Conservation (phyloP, 345 rosid genomes). For the Citrus mangshanensis region DNA sequence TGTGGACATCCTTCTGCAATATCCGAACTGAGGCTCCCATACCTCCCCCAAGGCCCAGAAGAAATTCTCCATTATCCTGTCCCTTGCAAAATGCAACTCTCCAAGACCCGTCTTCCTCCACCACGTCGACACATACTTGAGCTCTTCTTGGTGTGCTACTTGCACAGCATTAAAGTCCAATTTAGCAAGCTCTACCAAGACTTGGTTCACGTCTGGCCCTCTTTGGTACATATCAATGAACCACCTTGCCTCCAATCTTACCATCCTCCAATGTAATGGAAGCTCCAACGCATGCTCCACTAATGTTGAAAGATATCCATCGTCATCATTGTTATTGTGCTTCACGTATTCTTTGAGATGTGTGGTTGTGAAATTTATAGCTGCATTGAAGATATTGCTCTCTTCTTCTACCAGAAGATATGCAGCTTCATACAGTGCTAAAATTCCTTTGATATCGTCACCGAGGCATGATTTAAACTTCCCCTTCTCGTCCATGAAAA, state of each 20-base stretch:
- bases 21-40: slow-evolving; percentile 24
- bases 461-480: neutral
- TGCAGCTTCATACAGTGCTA: slow-evolving; percentile 26
- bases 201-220: slow-evolving; percentile 11
- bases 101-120: slow-evolving; percentile 32
- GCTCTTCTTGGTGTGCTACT: slow-evolving; percentile 38
- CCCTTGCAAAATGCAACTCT: slow-evolving; percentile 34
- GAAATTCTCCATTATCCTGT: slow-evolving; percentile 33
- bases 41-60: slow-evolving; percentile 29
- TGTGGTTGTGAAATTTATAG: slow-evolving; percentile 11
- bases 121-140: slow-evolving; percentile 38
- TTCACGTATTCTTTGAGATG: neutral
- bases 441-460: slow-evolving; percentile 9
- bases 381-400: slow-evolving; percentile 8
- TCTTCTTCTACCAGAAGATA: slow-evolving; percentile 13
- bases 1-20: slow-evolving; percentile 27
- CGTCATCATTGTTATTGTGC: neutral
- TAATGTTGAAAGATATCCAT: slow-evolving; percentile 9
- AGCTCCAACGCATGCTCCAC: slow-evolving; percentile 31
- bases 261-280: slow-evolving; percentile 43
- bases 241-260: slow-evolving; percentile 48
- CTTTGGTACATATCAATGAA: slow-evolving; percentile 32
- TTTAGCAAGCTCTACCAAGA: slow-evolving; percentile 37
- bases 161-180: slow-evolving; percentile 46
- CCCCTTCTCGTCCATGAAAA: slow-evolving; percentile 12